A percentile compares a stretch with the other conserved stretches of the same genome.
Evolutionary conservation across 2,329 filamentous ascomycete species (phyloP).

Genomic region (Scedosporium apiospermum): DNA sequence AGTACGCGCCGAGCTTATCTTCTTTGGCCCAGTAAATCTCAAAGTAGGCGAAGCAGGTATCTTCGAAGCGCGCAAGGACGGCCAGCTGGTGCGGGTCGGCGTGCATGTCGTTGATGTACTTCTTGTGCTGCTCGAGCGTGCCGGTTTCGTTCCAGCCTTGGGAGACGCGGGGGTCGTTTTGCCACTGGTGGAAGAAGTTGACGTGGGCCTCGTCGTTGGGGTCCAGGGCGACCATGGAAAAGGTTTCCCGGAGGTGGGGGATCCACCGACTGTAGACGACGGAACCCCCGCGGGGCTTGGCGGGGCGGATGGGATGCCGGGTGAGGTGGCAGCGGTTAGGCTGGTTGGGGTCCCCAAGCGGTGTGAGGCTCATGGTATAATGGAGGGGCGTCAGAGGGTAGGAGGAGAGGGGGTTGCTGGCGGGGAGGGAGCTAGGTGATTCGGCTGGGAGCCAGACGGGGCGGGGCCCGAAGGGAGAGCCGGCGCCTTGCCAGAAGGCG

Average conservation of each 20-base stretch:
- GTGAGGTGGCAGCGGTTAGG: conserved; percentile 37
- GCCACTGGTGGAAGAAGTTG: conserved; percentile 66
- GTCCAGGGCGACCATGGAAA: conserved; percentile 68
- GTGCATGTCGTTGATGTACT: conserved; percentile 60
- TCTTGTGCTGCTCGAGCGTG: conserved; percentile 62
- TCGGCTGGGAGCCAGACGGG: conserved; percentile 49
- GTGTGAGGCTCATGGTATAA: conserved; percentile 30
- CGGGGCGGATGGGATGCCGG: conserved; percentile 61
- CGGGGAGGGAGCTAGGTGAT: conserved; percentile 23
- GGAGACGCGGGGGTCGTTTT: conserved; percentile 74
- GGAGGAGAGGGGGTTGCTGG: conserved; percentile 27
- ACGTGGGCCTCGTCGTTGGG: conserved; percentile 56
- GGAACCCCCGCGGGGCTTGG: conserved; percentile 61
- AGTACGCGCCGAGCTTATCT: conserved; percentile 47
- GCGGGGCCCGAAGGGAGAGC: conserved; percentile 55
- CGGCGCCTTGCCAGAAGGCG: conserved; percentile 63
- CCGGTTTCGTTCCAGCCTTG: conserved; percentile 75
- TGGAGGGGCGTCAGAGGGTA: conserved; percentile 40
- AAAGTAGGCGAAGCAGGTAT: conserved; percentile 65
- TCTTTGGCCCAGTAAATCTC: conserved; percentile 71
- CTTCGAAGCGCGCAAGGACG: conserved; percentile 62
- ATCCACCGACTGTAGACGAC: conserved; percentile 72
- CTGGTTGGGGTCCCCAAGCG: conserved; percentile 30
- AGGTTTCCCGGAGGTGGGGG: conserved; percentile 64
- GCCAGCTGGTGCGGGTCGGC: conserved; percentile 63